Conservation (phyloP, 352 stramenopile species). For the Phytophthora brassicae region DNA sequence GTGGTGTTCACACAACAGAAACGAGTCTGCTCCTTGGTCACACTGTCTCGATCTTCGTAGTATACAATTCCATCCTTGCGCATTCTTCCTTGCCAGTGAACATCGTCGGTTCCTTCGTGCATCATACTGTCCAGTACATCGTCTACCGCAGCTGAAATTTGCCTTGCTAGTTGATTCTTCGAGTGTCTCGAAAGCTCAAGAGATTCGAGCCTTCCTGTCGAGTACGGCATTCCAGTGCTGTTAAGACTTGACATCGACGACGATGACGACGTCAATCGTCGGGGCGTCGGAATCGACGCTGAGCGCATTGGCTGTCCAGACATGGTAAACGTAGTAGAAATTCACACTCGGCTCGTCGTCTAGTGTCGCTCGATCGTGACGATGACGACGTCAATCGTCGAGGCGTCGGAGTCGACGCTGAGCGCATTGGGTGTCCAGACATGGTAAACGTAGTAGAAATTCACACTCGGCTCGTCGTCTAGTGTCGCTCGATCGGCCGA, state of each 20-base stretch:
- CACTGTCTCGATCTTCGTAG: conserved; percentile 39
- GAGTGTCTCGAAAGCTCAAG: conserved; percentile 25
- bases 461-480: too few species aligned
- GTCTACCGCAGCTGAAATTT: conserved; percentile 38
- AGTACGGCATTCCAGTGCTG: neutral
- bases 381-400: conserved; percentile 12
- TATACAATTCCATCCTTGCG: conserved; percentile 40
- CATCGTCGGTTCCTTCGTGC: conserved; percentile 31
- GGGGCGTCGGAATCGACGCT: conserved; percentile 6
- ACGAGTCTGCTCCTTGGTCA: conserved; percentile 34
- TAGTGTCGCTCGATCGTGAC: too few species aligned
- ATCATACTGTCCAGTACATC: conserved; percentile 46
- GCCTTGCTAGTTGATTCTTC: conserved; percentile 25
- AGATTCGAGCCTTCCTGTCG: conserved; percentile 15
- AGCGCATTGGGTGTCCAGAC: conserved; percentile 16
- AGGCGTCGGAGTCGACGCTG: conserved; percentile 6
- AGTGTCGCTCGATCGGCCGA: neutral
- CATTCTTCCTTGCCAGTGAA: conserved; percentile 34
- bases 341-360: too few species aligned
- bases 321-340: conserved; percentile 17
- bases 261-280: conserved; percentile 12
- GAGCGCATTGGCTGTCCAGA: conserved; percentile 14
- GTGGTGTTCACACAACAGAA: conserved; percentile 44
- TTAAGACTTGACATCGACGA: conserved; percentile 27
- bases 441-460: conserved; percentile 14